Evolutionary conservation across 768 basidiomycete genomes (phyloP), one percentile per base, ranked within the genome.

Genomic region (Lentinula sp.): DNA sequence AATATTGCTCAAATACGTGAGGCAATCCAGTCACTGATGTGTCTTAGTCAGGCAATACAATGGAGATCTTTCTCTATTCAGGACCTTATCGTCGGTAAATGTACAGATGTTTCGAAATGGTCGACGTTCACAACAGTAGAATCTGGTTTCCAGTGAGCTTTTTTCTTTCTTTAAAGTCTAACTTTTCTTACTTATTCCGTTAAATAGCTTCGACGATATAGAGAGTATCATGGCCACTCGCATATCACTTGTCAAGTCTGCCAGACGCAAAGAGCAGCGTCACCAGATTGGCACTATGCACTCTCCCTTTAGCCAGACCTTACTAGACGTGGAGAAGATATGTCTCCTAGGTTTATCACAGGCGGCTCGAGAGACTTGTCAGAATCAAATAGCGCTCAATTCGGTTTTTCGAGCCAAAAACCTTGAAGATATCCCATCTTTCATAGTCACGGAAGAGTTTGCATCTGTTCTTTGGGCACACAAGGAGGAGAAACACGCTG

Each of bases 401-500:
- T 86, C 95, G 4, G 78, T 95, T 41, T 78, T 91, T 35, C 82
- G 84, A 32, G 92, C 93, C 0, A 88, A 90, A 68, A 77, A 74
- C 41, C 73, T 95, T 4, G 84, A 84, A 62, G 68, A 63, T 1
- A 64, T 59, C 1, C 69, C 80, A 0, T 75, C 74, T 15, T 77
- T 83, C 3, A 77, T 81, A 33, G 84, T 90, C 23, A 83, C 86
- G 0, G 80, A 87, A 66, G 95, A 97, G 69, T 93, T 93, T 66
- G 89, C 96, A 15, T 84, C 87, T 61, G 94, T 98, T 16, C 79
- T 98, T 6, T 98, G 96, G 93, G 72, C 83, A 9, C 88, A 92
- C 62, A 85, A 84, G 48, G 96, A 99, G 69, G 90, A 93, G 66
- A 86, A 85, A 62, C 72, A 88, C 4, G 95, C 96, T 0, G 87